Evolutionary conservation across 2,329 filamentous ascomycete genomes (phyloP).

Genomic region (Aotearoamyces nothofagi): DNA sequence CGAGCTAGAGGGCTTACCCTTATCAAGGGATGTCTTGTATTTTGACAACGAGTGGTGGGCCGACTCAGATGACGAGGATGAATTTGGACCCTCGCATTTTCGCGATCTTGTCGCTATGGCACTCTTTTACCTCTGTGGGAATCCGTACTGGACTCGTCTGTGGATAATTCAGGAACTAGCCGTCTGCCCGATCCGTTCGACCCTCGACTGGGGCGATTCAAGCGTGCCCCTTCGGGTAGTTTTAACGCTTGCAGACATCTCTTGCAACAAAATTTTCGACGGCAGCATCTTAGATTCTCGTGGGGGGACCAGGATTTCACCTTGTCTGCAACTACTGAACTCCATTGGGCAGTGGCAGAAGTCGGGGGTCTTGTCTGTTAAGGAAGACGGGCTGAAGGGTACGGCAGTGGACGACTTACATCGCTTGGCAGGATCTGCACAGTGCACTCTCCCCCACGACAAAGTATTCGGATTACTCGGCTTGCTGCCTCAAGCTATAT

Average conservation of each 20-base stretch:
- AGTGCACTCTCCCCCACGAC: constrained; percentile 1
- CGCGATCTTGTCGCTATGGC: constrained; percentile 5
- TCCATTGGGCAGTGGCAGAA: constrained; percentile 3
- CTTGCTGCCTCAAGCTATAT: constrained; percentile 1
- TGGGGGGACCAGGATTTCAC: constrained; percentile 1
- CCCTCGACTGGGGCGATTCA: constrained; percentile 4
- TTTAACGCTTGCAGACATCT: constrained; percentile 3
- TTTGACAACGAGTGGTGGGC: constrained; percentile 6
- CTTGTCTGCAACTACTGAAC: constrained; percentile 2
- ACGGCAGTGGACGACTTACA: constrained; percentile 3
- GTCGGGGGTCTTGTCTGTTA: constrained; percentile 3
- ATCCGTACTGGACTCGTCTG: constrained; percentile 1
- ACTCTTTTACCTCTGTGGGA: constrained; percentile 4
- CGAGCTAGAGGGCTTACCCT: constrained; percentile 6
- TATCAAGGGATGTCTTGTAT: constrained; percentile 7
- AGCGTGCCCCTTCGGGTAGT: constrained; percentile 4
- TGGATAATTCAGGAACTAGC: constrained; percentile 1
- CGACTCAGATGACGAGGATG: constrained; percentile 5
- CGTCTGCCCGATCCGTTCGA: constrained; percentile 2
- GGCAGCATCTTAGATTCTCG: constrained; percentile 1
- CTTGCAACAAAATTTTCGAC: background rate
- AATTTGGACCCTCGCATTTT: constrained; percentile 6
- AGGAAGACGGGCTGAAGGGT: constrained; percentile 4
- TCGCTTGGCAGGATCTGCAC: constrained; percentile 4
- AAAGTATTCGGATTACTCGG: constrained; percentile 1